Evolutionary conservation across 1,284 basidiomycete genomes (phyloP).

Genomic region (Stygiomarasmius scandens): DNA sequence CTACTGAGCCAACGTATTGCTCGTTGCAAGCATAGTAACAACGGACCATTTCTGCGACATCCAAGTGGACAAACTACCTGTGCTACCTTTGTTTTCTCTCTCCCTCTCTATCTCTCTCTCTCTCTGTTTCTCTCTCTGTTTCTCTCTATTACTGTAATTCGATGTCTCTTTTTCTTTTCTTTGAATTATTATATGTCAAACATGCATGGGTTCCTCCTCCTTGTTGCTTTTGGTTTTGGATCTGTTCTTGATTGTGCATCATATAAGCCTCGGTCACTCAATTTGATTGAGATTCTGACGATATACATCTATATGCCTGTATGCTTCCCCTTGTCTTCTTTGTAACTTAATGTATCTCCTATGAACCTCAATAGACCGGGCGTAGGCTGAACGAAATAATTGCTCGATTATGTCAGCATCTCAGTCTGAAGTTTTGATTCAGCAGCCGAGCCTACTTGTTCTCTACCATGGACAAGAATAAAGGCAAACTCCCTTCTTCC

Average conservation of each 20-base stretch:
- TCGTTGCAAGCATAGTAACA: too few species aligned
- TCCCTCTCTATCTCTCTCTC: slow-evolving; percentile 22
- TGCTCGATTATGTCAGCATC: background rate
- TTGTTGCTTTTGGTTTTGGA: too few species aligned
- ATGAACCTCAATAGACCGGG: background rate
- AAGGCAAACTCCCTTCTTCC: slow-evolving; percentile 56
- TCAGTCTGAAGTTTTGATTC: background rate
- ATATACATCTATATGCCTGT: slow-evolving; percentile 1
- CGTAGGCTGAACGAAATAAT: background rate
- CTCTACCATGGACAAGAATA: slow-evolving; percentile 71
- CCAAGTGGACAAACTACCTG: background rate
- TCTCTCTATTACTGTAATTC: slow-evolving; percentile 13
- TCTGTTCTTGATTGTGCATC: too few species aligned
- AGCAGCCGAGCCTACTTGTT: too few species aligned
- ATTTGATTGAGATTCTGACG: too few species aligned
- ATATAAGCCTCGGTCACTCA: too few species aligned
- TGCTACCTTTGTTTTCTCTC: too few species aligned
- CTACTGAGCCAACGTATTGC: background rate
- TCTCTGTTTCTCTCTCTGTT: slow-evolving; percentile 8
- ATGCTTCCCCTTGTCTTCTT: background rate
- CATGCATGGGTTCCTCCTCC: background rate
- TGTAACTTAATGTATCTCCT: background rate
- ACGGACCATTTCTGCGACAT: too few species aligned
- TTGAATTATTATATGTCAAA: slow-evolving; percentile 2
- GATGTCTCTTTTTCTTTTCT: background rate